Base-by-base conservation (phyloP, 1,284 basidiomycete species). In the Coniferiporia sulphurascens region DNA sequence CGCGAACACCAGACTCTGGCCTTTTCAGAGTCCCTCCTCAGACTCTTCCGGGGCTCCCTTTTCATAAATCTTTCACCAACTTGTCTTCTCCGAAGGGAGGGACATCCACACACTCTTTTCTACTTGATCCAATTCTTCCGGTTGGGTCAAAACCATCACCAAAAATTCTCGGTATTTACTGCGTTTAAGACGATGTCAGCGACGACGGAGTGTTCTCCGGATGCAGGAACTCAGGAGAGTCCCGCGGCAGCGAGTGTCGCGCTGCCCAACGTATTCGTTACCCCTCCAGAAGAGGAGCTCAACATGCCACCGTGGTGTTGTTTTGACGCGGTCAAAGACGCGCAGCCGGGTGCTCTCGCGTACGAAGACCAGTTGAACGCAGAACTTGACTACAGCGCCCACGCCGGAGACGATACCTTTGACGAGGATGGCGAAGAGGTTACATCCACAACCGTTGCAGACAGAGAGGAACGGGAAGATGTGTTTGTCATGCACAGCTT, bases 251-350 rank as follows among this genome's bases (percentile, higher is more conserved):
- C 35, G 17, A 52, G 17, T 53, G 19, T 60, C 17, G 17, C 55
- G 22, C 52, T 62, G 6, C 86, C 85, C 12, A 78, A 83, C 64
- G 84, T 89, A 58, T 83, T 85, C 64, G 81, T 89, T 36, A 75
- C 82, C 45, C 87, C 87, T 10, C 87, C 87, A 32, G 87, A 85
- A 67, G 87, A 89, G 69, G 86, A 89, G 66, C 74, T 82, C 49
- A 70, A 73, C 27, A 77, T 73, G 10, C 83, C 83, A 7, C 78
- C 85, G 7, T 87, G 80, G 77, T 85, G 83, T 66, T 86, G 75
- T 67, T 87, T 86, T 68, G 79, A 88, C 67, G 85, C 86, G 10
- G 73, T 75, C 35, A 71, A 77, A 58, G 67, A 62, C 32, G 61
- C 61, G 10, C 61, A 62, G 44, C 60, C 60, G 34, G 58, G 58